These are phyloP conservation scores for Panicum miliaceum DNA, from an alignment of 176 grass and related monocot genomes.

Conservation along the genomic window DNA sequence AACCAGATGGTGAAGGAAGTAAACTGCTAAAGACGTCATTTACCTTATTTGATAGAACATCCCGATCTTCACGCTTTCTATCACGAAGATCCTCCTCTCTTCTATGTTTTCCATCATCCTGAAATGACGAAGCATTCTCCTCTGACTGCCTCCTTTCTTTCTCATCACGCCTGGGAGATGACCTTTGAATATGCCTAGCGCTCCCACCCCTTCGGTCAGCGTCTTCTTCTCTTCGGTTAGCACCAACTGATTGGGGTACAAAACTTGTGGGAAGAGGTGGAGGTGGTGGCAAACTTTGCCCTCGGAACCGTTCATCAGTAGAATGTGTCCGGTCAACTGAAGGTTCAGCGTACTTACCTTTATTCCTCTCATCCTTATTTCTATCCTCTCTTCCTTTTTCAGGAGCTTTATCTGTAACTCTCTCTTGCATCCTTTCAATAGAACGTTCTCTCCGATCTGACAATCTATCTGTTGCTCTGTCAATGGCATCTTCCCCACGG, in stretches of 20 bases:
- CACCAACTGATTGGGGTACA: constrained; percentile 86
- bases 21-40: neutral
- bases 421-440: constrained; percentile 76
- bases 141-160: constrained; percentile 80
- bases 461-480: constrained; percentile 71
- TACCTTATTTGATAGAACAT: constrained; percentile 81
- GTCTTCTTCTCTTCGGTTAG: constrained; percentile 73
- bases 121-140: constrained; percentile 56
- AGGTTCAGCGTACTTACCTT: constrained; percentile 63
- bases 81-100: constrained; percentile 87
- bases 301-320: constrained; percentile 70
- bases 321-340: constrained; percentile 53
- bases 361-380: constrained; percentile 87
- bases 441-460: constrained; percentile 78
- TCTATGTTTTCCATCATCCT: constrained; percentile 84
- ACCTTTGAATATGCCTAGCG: constrained; percentile 61
- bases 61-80: constrained; percentile 90
- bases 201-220: constrained; percentile 56
- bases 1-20: constrained; percentile 1
- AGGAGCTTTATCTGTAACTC: constrained; percentile 63
- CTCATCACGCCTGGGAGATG: constrained; percentile 79
- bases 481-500: constrained; percentile 66
- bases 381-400: constrained; percentile 88
- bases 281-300: constrained; percentile 89
- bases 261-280: constrained; percentile 94